Base-by-base conservation (phyloP, 129 eudicot genomes). In the Pulicaria dysenterica region DNA sequence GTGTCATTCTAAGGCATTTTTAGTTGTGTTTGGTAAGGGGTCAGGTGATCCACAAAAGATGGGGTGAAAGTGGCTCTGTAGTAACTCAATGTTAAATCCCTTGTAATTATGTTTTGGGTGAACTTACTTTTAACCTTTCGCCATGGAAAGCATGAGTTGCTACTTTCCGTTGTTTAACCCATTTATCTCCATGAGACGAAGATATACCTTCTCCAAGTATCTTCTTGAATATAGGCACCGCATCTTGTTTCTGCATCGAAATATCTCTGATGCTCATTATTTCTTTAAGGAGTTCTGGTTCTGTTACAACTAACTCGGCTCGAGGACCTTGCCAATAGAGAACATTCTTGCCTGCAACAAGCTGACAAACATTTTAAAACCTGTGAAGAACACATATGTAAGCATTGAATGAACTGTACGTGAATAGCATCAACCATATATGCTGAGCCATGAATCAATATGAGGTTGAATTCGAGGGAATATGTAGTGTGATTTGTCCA, bases 131-230 rank as follows among this genome's bases (percentile, higher is more conserved):
- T 40, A 83, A 54, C 63, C 84, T 75, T 54, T 83, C 81, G 3
- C 73, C 70, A 67, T 79, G 78, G 67, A 83, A 79, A 37, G 83
- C 81, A 36, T 83, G 87, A 71, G 60, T 58, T 5, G 87, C 87
- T 12, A 83, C 16, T 53, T 75, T 83, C 14, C 84, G 50, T 37
- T 69, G 84, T 67, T 57, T 79, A 13, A 53, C 73, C 87, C 87
- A 83, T 59, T 79, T 83, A 19, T 83, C 72, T 2, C 84, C 84
- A 45, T 66, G 61, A 0, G 87, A 17, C 53, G 67, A 55, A 8
- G 46, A 58, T 40, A 83, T 40, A 39, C 84, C 82, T 13, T 75
- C 79, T 16, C 87, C 87, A 31, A 71, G 2, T 7, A 83, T 36
- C 81, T 79, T 80, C 64, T 66, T 64, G 9, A 50, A n/a, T 15